A percentile compares a stretch with the other conserved stretches of the same genome.
phyloP scores from a whole-genome alignment of 495 filamentous ascomycete genomes.

The Xeromyces bisporus region DNA sequence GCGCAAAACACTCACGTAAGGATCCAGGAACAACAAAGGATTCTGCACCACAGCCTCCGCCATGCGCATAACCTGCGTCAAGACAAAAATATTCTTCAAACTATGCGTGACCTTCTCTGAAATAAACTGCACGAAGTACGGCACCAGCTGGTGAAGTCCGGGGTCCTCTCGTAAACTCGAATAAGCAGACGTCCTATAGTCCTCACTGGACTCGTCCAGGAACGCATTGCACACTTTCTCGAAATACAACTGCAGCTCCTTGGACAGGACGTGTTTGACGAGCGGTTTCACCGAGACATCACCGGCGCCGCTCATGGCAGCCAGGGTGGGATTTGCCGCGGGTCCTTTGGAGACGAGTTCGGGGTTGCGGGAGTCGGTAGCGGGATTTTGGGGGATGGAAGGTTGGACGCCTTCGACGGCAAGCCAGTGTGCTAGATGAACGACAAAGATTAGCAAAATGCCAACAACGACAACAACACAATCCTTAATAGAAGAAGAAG shows the following conservation, averaged over 20 bases:
- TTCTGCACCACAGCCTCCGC: slow-evolving; percentile 71
- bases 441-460: too few species aligned
- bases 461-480: too few species aligned
- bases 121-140: slow-evolving; percentile 91
- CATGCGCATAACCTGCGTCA: slow-evolving; percentile 82
- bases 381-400: slow-evolving; percentile 86
- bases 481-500: slow-evolving; percentile 1
- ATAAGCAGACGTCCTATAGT: slow-evolving; percentile 70
- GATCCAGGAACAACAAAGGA: slow-evolving; percentile 63
- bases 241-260: slow-evolving; percentile 94
- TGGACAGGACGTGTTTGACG: slow-evolving; percentile 88
- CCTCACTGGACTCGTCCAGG: slow-evolving; percentile 66
- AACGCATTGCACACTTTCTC: slow-evolving; percentile 79
- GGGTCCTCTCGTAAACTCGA: slow-evolving; percentile 71
- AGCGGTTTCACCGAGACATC: slow-evolving; percentile 70
- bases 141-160: slow-evolving; percentile 82
- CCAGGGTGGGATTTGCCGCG: slow-evolving; percentile 62
- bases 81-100: slow-evolving; percentile 67
- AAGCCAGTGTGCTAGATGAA: slow-evolving; percentile 66
- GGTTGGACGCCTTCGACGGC: slow-evolving; percentile 93
- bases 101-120: slow-evolving; percentile 86
- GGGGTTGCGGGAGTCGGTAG: slow-evolving; percentile 58
- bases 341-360: slow-evolving; percentile 81
- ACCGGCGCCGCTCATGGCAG: slow-evolving; percentile 67
- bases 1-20: slow-evolving; percentile 44